phyloP scores from a whole-genome alignment of 176 grass and related monocot species.

The Typha latifolia region DNA sequence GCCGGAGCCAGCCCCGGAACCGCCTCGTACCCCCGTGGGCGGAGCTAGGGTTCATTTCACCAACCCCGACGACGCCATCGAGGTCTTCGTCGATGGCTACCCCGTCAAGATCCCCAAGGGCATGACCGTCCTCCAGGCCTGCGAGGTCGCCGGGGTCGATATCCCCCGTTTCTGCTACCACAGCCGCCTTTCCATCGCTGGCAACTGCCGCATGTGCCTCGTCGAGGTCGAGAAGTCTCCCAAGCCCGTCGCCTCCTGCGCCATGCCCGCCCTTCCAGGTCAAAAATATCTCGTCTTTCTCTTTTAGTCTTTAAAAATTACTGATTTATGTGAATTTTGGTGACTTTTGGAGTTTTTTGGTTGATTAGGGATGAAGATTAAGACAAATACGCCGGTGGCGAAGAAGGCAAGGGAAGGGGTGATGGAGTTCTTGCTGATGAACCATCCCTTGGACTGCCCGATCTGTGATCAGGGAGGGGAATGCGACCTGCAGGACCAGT shows the following conservation, averaged over 20 bases:
- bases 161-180: constrained; percentile 98
- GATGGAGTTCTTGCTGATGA: constrained; percentile 99
- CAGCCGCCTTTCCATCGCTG: constrained; percentile 74
- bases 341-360: neutral
- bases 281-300: constrained; percentile 12
- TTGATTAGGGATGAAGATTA: constrained; percentile 96
- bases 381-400: constrained; percentile 82
- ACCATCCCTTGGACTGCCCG: constrained; percentile 91
- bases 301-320: no score
- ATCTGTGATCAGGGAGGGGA: constrained; percentile 98
- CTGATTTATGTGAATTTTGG: neutral
- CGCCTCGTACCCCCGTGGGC: constrained; percentile 40
- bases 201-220: constrained; percentile 98
- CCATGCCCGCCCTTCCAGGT: constrained; percentile 96
- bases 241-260: constrained; percentile 97
- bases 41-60: constrained; percentile 61
- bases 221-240: constrained; percentile 99
- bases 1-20: constrained; percentile 27
- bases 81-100: constrained; percentile 93
- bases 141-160: constrained; percentile 92
- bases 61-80: constrained; percentile 77
- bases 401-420: constrained; percentile 99
- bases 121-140: constrained; percentile 91
- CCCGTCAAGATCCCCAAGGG: constrained; percentile 95
- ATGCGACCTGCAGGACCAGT: constrained; percentile 94